Evolutionary conservation across 2,329 filamentous ascomycete genomes (phyloP).

Genomic region (Pseudogymnoascus sp.): DNA sequence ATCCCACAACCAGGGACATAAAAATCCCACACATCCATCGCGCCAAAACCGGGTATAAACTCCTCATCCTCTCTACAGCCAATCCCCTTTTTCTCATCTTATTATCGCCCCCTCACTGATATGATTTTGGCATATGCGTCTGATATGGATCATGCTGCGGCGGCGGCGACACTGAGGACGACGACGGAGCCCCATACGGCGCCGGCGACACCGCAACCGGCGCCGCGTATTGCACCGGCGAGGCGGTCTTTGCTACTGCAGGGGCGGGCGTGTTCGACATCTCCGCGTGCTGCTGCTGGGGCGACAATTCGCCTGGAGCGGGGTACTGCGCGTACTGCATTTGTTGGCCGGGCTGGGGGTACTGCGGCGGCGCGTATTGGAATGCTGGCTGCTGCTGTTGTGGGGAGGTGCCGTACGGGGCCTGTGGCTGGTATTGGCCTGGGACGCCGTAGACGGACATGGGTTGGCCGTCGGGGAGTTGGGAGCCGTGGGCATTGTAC

Average conservation of each 20-base stretch:
- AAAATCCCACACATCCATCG: neutral
- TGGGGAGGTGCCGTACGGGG: neutral
- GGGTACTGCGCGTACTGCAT: neutral
- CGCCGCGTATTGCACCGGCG: neutral
- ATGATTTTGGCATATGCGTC: neutral
- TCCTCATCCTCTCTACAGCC: neutral
- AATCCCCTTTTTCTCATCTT: neutral
- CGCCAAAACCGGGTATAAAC: slow-evolving; percentile 9
- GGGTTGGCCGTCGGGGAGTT: neutral
- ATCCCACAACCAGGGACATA: neutral
- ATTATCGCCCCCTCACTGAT: neutral
- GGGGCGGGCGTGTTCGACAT: neutral
- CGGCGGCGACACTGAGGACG: neutral
- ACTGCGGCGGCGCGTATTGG: neutral
- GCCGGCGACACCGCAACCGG: neutral
- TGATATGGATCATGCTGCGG: neutral
- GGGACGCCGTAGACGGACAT: too few species aligned
- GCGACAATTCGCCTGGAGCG: neutral
- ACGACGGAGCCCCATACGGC: neutral
- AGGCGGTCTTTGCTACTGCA: neutral
- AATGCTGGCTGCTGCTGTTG: neutral
- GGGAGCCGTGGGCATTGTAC: neutral
- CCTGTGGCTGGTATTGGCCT: too few species aligned
- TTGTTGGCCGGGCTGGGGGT: neutral
- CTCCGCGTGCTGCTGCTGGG: neutral